phyloP scores from a whole-genome alignment of 768 basidiomycete genomes.

The Lentinula sp. region DNA sequence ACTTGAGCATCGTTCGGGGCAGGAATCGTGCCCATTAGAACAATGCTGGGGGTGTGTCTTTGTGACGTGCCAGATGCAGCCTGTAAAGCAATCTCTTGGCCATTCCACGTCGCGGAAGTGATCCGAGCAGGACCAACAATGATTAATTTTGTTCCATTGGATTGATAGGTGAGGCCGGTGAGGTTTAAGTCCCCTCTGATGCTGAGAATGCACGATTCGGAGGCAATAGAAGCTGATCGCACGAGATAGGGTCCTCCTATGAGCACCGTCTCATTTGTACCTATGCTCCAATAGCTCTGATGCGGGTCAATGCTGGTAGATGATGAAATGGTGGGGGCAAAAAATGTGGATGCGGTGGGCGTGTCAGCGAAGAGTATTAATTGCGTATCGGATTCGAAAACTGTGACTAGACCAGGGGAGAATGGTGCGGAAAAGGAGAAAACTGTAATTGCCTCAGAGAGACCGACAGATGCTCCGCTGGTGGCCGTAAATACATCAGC shows the following conservation, averaged over 20 bases:
- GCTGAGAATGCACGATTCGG: conserved; percentile 29
- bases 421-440: conserved; percentile 10
- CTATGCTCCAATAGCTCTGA: conserved; percentile 42
- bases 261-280: conserved; percentile 46
- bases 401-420: conserved; percentile 36
- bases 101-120: conserved; percentile 46
- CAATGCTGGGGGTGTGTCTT: neutral
- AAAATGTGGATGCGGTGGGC: conserved; percentile 42
- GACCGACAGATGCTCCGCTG: conserved; percentile 16
- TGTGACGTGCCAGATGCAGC: neutral
- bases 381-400: conserved; percentile 33
- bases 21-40: neutral
- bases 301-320: conserved; percentile 27
- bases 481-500: conserved; percentile 25
- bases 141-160: conserved; percentile 26
- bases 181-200: conserved; percentile 46
- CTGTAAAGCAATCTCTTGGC: conserved; percentile 19
- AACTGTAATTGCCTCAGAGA: conserved; percentile 9
- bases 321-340: conserved; percentile 34
- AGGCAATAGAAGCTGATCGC: conserved; percentile 24
- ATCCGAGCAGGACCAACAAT: conserved; percentile 38
- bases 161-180: conserved; percentile 12
- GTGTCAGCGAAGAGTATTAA: conserved; percentile 45
- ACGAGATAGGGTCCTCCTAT: conserved; percentile 38
- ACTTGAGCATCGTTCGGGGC: neutral